Evolutionary conservation across 1,139 yeast genomes (phyloP).

Genomic region (Scheffersomyces stambukii): DNA sequence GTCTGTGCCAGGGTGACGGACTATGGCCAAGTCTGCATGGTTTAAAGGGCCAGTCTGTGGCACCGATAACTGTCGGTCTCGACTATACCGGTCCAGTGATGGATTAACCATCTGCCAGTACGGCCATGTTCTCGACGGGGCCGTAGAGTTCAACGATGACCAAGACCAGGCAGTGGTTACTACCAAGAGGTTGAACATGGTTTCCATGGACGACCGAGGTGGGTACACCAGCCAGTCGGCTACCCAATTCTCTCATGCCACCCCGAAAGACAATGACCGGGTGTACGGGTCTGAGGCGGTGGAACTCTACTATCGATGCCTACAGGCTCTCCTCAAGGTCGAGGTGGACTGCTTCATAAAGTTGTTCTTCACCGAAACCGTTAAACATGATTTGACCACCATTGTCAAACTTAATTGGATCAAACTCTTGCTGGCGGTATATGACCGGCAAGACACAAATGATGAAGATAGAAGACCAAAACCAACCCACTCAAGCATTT

Average conservation of each 20-base stretch:
- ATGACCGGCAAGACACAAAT: constrained; percentile 7
- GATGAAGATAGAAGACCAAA: constrained; percentile 7
- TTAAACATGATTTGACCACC: constrained; percentile 32
- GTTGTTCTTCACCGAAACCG: constrained; percentile 9
- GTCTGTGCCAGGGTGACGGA: background rate
- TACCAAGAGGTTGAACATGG: constrained; percentile 52
- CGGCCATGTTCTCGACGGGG: constrained; percentile 87
- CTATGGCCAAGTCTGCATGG: constrained; percentile 36
- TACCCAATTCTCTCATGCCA: constrained; percentile 6
- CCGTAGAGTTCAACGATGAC: constrained; percentile 73
- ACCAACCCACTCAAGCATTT: constrained; percentile 5
- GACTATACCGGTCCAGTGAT: constrained; percentile 64
- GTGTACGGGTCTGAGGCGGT: constrained; percentile 55
- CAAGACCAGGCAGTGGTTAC: constrained; percentile 49
- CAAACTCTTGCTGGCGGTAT: constrained; percentile 3
- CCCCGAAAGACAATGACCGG: constrained; percentile 7
- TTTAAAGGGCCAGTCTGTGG: constrained; percentile 82
- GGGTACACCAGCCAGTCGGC: constrained; percentile 10
- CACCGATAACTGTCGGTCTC: constrained; percentile 79
- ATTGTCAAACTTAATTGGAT: constrained; percentile 53
- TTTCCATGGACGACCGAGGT: constrained; percentile 18
- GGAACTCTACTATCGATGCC: constrained; percentile 41
- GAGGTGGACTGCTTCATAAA: constrained; percentile 33
- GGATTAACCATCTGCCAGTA: constrained; percentile 82
- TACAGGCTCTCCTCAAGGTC: constrained; percentile 51